These are phyloP conservation scores for Hanseniaspora uvarum DNA, from an alignment of 1,139 yeast species.

Conservation along the genomic window DNA sequence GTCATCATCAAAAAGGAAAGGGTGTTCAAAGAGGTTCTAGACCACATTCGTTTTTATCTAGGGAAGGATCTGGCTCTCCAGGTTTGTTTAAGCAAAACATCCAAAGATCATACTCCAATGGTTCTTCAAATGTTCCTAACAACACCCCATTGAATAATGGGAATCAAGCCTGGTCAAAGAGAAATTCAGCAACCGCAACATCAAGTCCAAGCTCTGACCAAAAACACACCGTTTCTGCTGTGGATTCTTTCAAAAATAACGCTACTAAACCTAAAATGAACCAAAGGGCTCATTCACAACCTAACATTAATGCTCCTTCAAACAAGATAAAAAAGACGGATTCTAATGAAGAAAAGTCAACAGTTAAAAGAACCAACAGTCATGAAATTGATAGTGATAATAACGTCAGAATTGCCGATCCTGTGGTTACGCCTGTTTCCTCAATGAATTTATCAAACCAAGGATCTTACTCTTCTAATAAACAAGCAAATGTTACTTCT, in stretches of 20 bases:
- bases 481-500: neutral
- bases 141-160: neutral
- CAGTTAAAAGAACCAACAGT: neutral
- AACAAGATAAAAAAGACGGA: neutral
- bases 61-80: conserved; percentile 13
- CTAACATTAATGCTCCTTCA: neutral
- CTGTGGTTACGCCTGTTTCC: neutral
- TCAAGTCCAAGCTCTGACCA: conserved; percentile 6
- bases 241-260: neutral
- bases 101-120: conserved; percentile 8
- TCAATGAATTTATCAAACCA: neutral
- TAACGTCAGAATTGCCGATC: neutral
- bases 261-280: conserved; percentile 8
- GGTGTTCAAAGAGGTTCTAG: conserved; percentile 4
- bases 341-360: neutral
- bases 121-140: conserved; percentile 1
- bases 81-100: neutral
- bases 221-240: neutral
- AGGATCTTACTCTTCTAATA: neutral
- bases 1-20: neutral
- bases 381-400: neutral
- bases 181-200: conserved; percentile 23
- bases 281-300: conserved; percentile 15
- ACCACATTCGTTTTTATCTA: conserved; percentile 9
- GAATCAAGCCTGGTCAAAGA: conserved; percentile 14